Evolutionary conservation across 1,139 yeast genomes (phyloP), one percentile per base, ranked within the genome.

Genomic region (Taphrina wiesneri): DNA sequence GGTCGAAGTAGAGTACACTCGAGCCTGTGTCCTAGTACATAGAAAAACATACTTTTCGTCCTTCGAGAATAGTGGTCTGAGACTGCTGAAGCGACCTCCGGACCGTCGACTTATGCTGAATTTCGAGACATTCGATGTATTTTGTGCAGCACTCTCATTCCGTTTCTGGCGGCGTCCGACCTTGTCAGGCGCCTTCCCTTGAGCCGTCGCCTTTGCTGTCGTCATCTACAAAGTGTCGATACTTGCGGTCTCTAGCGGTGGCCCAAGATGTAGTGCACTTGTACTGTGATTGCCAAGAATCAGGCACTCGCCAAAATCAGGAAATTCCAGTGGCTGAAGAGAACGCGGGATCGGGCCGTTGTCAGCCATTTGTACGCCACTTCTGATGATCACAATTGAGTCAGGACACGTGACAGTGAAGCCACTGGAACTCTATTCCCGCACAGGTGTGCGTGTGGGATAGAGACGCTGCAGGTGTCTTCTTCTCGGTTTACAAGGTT

Each of bases 1-100:
- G 17, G 68, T 57, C 7, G 54, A 21, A 2, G 63, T 47, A 21
- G 64, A 43, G 32, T 66, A 66, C 26, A 67, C 68, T 7, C 56
- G 59, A 26, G 64, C 65, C 51, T 53, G 43, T 11, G 60, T 30
- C 15, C 41, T 51, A 19, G 64, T 41, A 19, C 67, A 45, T 4
- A 67, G 21, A n/a, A 67, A 43, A 26, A 66, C 57, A 30, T 30
- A 34, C 26, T 63, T 49, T 30, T 49, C 60, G 17, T 39, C 36
- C 39, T 39, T 30, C 39, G 65, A 47, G 49, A 56, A 56, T 34
- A 51, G 23, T n/a, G 63, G 59, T 26, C 23, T 23, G n/a, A 43
- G 54, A 6, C 53, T 52, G 41, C 60, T 45, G 39, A 62, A 62
- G 7, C 51, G 45, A 13, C 65, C 65, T 36, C 65, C 65, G 5